phyloP scores from a whole-genome alignment of 1,284 basidiomycete genomes.

The Ustilago nuda region DNA sequence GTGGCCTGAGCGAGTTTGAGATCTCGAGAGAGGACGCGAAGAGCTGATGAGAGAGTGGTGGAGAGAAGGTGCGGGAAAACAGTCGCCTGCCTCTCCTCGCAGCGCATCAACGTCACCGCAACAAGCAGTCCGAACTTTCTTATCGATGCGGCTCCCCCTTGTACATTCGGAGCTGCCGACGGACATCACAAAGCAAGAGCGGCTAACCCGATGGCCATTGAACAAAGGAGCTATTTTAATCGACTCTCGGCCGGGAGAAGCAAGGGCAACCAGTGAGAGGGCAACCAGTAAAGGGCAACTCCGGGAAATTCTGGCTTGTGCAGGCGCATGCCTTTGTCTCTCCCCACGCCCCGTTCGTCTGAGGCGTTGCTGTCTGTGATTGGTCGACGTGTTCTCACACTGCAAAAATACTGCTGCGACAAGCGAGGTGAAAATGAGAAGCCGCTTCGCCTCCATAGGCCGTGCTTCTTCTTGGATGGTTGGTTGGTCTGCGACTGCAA shows the following conservation, averaged over 20 bases:
- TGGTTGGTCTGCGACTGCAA: conserved; percentile 2
- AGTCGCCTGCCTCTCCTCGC: background rate
- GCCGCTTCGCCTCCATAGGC: background rate
- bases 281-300: background rate
- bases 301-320: conserved; percentile 18
- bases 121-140: conserved; percentile 19
- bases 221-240: too few species aligned
- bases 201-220: background rate
- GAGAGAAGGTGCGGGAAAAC: background rate
- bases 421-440: conserved; percentile 3
- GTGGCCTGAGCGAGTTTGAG: background rate
- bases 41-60: background rate
- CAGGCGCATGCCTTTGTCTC: background rate
- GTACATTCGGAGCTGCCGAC: background rate
- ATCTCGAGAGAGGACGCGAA: background rate
- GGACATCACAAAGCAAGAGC: background rate
- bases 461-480: background rate
- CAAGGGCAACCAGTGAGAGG: background rate
- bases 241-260: too few species aligned
- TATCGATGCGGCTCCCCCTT: conserved; percentile 22
- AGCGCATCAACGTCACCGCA: conserved; percentile 14
- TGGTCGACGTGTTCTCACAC: background rate
- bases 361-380: background rate
- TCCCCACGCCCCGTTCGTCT: background rate
- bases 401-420: background rate